Evolutionary conservation across 495 filamentous ascomycete genomes (phyloP), one percentile per base, ranked within the genome.

Genomic region (Evernia prunastri): DNA sequence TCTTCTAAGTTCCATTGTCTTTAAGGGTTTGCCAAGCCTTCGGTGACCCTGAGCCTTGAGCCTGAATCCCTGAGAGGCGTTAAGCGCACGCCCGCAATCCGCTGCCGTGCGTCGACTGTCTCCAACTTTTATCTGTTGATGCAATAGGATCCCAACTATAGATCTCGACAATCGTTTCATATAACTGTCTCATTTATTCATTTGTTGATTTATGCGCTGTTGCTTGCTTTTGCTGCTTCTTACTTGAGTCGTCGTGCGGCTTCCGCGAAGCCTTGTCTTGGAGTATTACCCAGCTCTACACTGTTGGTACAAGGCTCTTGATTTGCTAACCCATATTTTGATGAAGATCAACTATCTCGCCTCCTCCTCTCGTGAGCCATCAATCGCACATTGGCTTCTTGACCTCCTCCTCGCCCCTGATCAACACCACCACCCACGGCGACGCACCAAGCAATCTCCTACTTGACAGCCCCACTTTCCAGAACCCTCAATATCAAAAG

Each of bases 391-490:
- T 86, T 67, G 90, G 87, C 62, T 88, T 89, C 73, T 79, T 92
- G 60, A 93, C 91, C 36, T 85, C 88, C 17, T 93, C 90, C 20
- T 92, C 91, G 33, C 91, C 90, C 36, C 75, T 92, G 59, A 83
- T 94, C 40, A 85, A 87, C 67, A 82, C 74, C 68, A 82, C 78
- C 59, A 81, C 76, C 65, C 78, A 74, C 64, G 78, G 75, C 42
- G 68, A 75, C 7, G 8, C 43, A 58, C 71, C 49, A 71, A 75
- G 56, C 45, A 71, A 59, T 54, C 58, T 49, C 17, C 54, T 66
- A 42, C 39, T 47, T 23, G 65, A 66, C 59, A 54, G 29, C 47
- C 64, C 57, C 1, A 45, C 47, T n/a, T 67, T 69, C 57, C 64
- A 69, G 7, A 63, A 47, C 33, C 66, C 68, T n/a, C 63, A 68